Base-by-base conservation (phyloP, 305 asterid species). In the Fraxinus paxiana region DNA sequence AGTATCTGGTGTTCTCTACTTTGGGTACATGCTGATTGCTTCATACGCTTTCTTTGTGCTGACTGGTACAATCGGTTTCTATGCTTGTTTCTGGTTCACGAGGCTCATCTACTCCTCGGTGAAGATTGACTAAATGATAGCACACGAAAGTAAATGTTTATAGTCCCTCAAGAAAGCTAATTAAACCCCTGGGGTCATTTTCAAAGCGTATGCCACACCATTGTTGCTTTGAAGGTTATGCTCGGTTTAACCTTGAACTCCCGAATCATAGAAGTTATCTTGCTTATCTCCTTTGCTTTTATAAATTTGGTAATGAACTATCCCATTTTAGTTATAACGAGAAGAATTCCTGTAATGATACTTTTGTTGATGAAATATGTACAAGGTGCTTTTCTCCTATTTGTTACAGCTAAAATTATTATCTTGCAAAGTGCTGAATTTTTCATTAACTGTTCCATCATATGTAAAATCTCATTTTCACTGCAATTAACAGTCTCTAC, bases 21-120 rank as follows among this genome's bases (percentile, higher is more conserved):
- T 76, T 7, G 79, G 79, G n/a, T 76, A 76, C 43, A 76, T 76
- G 79, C 33, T 76, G 79, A 76, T 76, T 51, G 79, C 43, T 18
- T 76, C 79, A 3, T 76, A 41, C 51, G 15, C 78, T 75, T 75
- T 75, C 78, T 75, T 75, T 6, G 78, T 75, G 37, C 63, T 75
- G 63, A 75, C 78, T 43, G 78, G 78, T 13, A 75, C 78, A 26
- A 75, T 75, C 20, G 78, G 78, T 7, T 75, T 75, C 78, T 75
- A 75, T 75, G 65, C 78, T 22, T 75, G 78, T 75, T 75, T 75
- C 78, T 75, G 78, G 78, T 75, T 75, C 38, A 75, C 78, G 0
- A 75, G 78, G 78, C 78, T 75, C 18, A 75, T 75, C 24, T 76
- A 76, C 43, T 48, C 79, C 35, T 76, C 79, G 22, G 79, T 76